Evolutionary conservation across 495 filamentous ascomycete species (phyloP).

Genomic region (Penicillium pancosmium): DNA sequence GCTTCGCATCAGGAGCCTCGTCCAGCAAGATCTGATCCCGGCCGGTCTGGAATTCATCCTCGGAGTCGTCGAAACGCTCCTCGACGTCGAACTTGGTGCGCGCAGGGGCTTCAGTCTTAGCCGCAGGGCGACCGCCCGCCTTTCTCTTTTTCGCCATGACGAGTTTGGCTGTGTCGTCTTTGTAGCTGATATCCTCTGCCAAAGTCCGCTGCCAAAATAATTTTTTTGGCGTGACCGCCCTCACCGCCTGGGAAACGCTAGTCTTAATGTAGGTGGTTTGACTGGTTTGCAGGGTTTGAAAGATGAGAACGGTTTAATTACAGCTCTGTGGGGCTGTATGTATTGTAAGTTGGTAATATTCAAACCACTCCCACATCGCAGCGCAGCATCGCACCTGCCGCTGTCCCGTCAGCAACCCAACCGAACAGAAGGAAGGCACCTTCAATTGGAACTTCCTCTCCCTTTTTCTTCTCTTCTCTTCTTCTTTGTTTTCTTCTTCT

Average conservation of each 20-base stretch:
- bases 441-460: slow-evolving; percentile 1
- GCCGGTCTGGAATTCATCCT: slow-evolving; percentile 86
- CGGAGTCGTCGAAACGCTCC: slow-evolving; percentile 85
- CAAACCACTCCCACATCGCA: slow-evolving; percentile 2
- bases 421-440: slow-evolving; percentile 9
- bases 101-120: slow-evolving; percentile 47
- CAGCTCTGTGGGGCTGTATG: background rate
- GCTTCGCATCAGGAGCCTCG: slow-evolving; percentile 76
- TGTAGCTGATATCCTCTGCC: slow-evolving; percentile 20
- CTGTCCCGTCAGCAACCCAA: background rate
- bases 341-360: slow-evolving; percentile 11
- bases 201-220: slow-evolving; percentile 32
- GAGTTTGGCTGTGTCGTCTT: slow-evolving; percentile 5
- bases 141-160: slow-evolving; percentile 86
- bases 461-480: slow-evolving; percentile 8
- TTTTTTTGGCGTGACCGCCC: slow-evolving; percentile 31
- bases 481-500: slow-evolving; percentile 19
- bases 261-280: slow-evolving; percentile 22
- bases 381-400: slow-evolving; percentile 5
- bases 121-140: slow-evolving; percentile 55
- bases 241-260: slow-evolving; percentile 36
- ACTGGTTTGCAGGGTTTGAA: slow-evolving; percentile 26
- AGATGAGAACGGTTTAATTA: slow-evolving; percentile 19
- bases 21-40: slow-evolving; percentile 85
- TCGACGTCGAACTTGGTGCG: slow-evolving; percentile 58